These are phyloP conservation scores for Neofusicoccum laricinum DNA, from an alignment of 2,329 filamentous ascomycete species.

Conservation along the genomic window DNA sequence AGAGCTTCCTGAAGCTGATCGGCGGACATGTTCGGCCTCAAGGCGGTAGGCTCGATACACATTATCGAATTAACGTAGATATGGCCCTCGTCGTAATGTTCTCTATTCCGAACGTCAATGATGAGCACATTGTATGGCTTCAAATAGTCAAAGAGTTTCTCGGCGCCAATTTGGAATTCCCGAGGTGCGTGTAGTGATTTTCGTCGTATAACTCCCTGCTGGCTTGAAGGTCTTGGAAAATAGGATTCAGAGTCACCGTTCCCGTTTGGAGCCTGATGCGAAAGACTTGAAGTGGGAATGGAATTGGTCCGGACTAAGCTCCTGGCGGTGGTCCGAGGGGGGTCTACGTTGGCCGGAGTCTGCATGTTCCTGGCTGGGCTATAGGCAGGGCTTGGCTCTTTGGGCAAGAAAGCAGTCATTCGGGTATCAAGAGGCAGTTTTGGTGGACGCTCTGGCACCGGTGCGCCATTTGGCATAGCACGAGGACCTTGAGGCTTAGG, in stretches of 20 bases:
- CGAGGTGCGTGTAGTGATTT: conserved; percentile 51
- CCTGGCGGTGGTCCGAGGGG: conserved; percentile 63
- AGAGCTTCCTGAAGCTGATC: conserved; percentile 66
- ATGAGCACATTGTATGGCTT: conserved; percentile 67
- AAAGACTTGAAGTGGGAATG: conserved; percentile 38
- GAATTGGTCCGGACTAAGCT: conserved; percentile 63
- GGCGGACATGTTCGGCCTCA: conserved; percentile 65
- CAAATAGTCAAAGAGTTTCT: conserved; percentile 70
- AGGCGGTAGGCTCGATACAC: conserved; percentile 80
- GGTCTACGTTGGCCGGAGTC: conserved; percentile 61
- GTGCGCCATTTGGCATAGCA: conserved; percentile 44
- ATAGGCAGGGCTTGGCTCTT: conserved; percentile 72
- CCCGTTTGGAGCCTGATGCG: conserved; percentile 34
- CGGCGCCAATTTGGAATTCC: conserved; percentile 62
- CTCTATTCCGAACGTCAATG: conserved; percentile 79
- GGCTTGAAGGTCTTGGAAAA: conserved; percentile 30
- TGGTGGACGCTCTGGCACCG: conserved; percentile 37
- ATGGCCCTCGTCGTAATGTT: conserved; percentile 83
- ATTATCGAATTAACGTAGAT: conserved; percentile 81
- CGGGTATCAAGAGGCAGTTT: conserved; percentile 50
- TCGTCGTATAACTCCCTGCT: conserved; percentile 24
- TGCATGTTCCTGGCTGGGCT: conserved; percentile 72
- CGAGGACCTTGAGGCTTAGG: conserved; percentile 7
- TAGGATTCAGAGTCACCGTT: conserved; percentile 40
- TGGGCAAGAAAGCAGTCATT: conserved; percentile 61